Evolutionary conservation across 106 monocot species (phyloP), one percentile per base, ranked within the genome.

Genomic region (Xerophyta viscosa): DNA sequence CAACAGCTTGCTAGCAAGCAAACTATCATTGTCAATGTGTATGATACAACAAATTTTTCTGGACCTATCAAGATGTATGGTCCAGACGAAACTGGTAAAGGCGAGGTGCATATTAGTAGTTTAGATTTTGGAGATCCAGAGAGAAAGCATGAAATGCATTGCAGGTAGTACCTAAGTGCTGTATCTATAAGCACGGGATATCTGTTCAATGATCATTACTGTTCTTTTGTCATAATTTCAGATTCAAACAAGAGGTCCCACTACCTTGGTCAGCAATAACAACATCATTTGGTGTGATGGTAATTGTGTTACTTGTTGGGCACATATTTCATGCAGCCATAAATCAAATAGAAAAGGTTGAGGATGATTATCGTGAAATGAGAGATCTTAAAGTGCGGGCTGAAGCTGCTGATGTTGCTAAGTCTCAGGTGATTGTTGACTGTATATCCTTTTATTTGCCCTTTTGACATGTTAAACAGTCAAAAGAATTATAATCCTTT

Each of bases 61-160:
- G 20, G 72, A 2, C 82, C 74, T 15, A 83, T 99, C 29, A 84
- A 79, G 37, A 99, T 99, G 98, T 99, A 99, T 67, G 90, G 98
- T 36, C 55, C 94, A n/a, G 61, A 79, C 41, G 47, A 48, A 31
- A 80, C 72, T 5, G 58, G 57, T 26, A 77, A 52, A 18, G 63
- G 69, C 17, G 77, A 90, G 22, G 76, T 39, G 51, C 98, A 99
- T 58, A 70, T 66, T 45, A 90, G 86, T 64, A 70, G 71, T 29
- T 85, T 99, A 58, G 66, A 80, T 56, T 99, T 99, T 71, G 98
- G 98, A 8, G 98, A 99, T 24, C 98, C 98, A 22, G 26, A 77
- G 37, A 76, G 98, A 66, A 86, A 80, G 63, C 98, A 99, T 70
- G 86, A 90, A 75, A 99, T 99, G 90, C 98, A 86, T 56, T 99